Evolutionary conservation across 2,329 filamentous ascomycete species (phyloP).

Genomic region (Paraconiothyrium sp.): DNA sequence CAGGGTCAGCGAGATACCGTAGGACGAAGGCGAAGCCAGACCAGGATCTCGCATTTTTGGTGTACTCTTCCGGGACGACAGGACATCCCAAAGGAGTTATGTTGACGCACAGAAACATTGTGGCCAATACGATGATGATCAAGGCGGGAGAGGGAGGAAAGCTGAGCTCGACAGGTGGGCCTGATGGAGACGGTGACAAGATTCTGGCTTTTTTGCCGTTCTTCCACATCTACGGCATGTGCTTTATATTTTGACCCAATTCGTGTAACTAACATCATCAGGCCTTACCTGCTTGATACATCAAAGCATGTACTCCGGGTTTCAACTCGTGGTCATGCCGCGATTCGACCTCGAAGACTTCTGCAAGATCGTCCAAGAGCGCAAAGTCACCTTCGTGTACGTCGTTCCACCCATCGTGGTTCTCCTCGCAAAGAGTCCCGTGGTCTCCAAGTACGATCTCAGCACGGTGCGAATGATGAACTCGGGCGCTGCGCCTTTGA

Average conservation of each 20-base stretch:
- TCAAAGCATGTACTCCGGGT: conserved; percentile 71
- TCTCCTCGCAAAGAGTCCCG: conserved; percentile 79
- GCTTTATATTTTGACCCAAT: background rate
- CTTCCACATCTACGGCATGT: conserved; percentile 86
- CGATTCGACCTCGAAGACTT: conserved; percentile 85
- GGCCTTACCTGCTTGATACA: conserved; percentile 79
- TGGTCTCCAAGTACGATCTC: conserved; percentile 83
- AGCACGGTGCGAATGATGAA: conserved; percentile 83
- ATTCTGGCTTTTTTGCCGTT: conserved; percentile 85
- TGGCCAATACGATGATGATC: conserved; percentile 70
- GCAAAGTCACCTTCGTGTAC: conserved; percentile 79
- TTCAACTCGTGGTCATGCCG: conserved; percentile 74
- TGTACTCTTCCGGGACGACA: conserved; percentile 90
- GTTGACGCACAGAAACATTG: conserved; percentile 83
- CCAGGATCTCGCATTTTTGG: conserved; percentile 82
- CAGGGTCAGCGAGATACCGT: conserved; percentile 66
- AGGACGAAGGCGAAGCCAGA: conserved; percentile 71
- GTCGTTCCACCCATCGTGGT: conserved; percentile 87
- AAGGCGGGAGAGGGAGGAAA: conserved; percentile 56
- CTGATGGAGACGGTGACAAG: conserved; percentile 72
- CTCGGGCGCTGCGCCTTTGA: conserved; percentile 86
- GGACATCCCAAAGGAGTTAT: conserved; percentile 92
- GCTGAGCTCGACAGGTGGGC: conserved; percentile 66
- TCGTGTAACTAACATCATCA: conserved; percentile 20
- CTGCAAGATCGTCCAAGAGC: conserved; percentile 78